phyloP scores from a whole-genome alignment of 208 protist genomes.

The Borovskyia barvae region DNA sequence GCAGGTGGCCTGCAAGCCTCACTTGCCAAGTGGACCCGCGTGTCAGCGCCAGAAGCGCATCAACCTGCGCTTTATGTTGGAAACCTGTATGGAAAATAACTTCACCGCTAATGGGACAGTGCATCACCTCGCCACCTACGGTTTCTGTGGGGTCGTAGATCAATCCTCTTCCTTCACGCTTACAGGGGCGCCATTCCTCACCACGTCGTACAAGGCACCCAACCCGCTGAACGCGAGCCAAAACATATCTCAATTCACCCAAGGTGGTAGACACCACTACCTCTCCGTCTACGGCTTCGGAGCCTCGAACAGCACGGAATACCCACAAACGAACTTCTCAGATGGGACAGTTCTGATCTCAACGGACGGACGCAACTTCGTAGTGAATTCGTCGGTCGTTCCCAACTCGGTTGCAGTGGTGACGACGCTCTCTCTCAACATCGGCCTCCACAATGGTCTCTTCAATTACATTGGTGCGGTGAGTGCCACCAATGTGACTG shows the following conservation, averaged over 20 bases:
- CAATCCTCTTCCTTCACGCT: constrained; percentile 58
- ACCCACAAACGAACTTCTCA: constrained; percentile 37
- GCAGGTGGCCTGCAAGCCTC: constrained; percentile 26
- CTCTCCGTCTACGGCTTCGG: constrained; percentile 85
- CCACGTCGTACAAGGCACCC: constrained; percentile 27
- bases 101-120: background rate
- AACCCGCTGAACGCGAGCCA: constrained; percentile 1
- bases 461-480: constrained; percentile 72
- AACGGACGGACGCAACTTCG: constrained; percentile 25
- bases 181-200: constrained; percentile 28
- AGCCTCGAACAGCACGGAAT: constrained; percentile 36
- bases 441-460: constrained; percentile 64
- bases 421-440: constrained; percentile 59
- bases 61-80: constrained; percentile 76
- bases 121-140: constrained; percentile 45
- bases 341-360: constrained; percentile 59
- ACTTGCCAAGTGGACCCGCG: constrained; percentile 22
- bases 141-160: constrained; percentile 77
- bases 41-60: constrained; percentile 47
- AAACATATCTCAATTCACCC: constrained; percentile 18
- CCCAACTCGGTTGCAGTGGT: constrained; percentile 49
- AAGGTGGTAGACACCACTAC: constrained; percentile 45
- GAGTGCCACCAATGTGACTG: background rate
- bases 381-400: no score
- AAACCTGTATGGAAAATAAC: constrained; percentile 48